Evolutionary conservation across 176 grass and related monocot genomes (phyloP).

Genomic region (Oryza brachyantha): DNA sequence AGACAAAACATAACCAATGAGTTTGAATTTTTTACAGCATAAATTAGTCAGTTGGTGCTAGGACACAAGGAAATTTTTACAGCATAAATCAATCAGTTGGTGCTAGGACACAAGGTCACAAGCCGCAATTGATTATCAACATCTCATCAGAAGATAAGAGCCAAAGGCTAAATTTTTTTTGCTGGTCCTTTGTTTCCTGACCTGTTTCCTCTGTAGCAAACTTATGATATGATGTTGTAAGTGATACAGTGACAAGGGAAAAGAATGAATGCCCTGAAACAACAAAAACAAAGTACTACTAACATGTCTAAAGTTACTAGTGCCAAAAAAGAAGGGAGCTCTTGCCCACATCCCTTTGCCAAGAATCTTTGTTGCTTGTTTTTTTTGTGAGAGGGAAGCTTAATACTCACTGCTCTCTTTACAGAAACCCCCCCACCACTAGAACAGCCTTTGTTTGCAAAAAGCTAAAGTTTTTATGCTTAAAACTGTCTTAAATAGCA

Average conservation of each 20-base stretch:
- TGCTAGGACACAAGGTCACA: background rate
- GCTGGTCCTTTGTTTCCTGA: constrained; percentile 6
- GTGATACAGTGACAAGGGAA: constrained; percentile 34
- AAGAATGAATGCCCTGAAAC: constrained; percentile 33
- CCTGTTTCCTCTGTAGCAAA: constrained; percentile 24
- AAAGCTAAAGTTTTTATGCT: constrained; percentile 52
- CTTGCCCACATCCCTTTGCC: constrained; percentile 53
- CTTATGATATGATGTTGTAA: constrained; percentile 14
- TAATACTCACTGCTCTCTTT: constrained; percentile 40
- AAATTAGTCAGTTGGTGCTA: background rate
- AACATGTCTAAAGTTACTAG: constrained; percentile 34
- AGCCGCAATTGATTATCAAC: too few relatives aligned
- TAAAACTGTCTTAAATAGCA: constrained; percentile 68
- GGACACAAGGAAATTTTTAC: background rate
- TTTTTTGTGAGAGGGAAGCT: constrained; percentile 46
- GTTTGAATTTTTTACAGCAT: background rate
- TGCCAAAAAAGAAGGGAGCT: constrained; percentile 42
- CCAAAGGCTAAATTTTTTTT: background rate
- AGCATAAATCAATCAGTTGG: background rate
- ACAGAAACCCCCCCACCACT: constrained; percentile 29
- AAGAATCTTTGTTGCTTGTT: constrained; percentile 62
- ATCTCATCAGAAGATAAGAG: constrained; percentile 1
- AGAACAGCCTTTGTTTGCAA: constrained; percentile 52
- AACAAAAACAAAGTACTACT: constrained; percentile 18
- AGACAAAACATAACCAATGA: background rate